Base-by-base conservation (phyloP, 75 land plant genomes). In the Selaginella moellendorffii region DNA sequence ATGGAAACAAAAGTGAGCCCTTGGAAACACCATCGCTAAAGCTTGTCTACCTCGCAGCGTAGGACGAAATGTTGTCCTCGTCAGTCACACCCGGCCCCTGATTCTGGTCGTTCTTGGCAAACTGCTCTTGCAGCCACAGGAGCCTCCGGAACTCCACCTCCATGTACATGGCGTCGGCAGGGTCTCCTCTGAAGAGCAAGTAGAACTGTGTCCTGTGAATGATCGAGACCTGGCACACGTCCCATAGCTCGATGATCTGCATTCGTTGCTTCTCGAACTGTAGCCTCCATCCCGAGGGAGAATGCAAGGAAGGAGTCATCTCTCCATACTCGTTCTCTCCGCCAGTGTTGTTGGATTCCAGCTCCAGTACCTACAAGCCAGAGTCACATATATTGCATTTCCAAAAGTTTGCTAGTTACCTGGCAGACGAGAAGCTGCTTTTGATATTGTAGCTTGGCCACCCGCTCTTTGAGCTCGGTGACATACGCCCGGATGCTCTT, bases 401-500 rank as follows among this genome's bases (percentile, higher is more conserved):
- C 14, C 46, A 36, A 5, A 36, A 14, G 46, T 36, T 36, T 36
- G 12, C 18, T 29, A 10, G 2, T n/a, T 71, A 89, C 98, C 98
- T 95, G 96, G 71, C 96, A 86, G 63, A 95, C 96, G 62, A 95
- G 90, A 0, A 95, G 81, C 71, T 89, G 90, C 52, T 95, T 95
- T 63, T 90, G 97, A 66, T 87, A 90, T 54, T 90, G 97, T 26
- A 90, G 83, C 71, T 90, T 87, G 22, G 99, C 99, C 30, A 95
- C 96, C 62, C 99, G 79, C 65, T 95, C 99, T 73, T 95, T 89
- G 27, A 95, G 74, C 62, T 95, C 99, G n/a, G 90, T 95, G 0
- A 95, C 99, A 73, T 95, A 95, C 14, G 90, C 77, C 64, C 82
- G 73, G 65, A 95, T 89, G 78, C 84, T 95, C 71, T 82, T 78